A percentile compares a stretch with the other conserved stretches of the same genome.
Conservation (phyloP, 139 green algal species). For the Zygnema cylindricum region DNA sequence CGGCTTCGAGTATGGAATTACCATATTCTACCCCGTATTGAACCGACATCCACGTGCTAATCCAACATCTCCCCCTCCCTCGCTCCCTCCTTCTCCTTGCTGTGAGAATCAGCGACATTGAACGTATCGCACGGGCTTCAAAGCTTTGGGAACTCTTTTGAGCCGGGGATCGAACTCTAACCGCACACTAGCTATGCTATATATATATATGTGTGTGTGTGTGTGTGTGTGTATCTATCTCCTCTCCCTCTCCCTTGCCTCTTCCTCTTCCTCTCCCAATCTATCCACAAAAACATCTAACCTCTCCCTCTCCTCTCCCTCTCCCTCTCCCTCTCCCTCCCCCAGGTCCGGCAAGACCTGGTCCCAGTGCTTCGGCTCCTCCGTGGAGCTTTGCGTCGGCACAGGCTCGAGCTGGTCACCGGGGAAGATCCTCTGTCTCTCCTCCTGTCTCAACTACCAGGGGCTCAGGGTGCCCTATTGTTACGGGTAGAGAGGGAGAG, state of each 20-base stretch:
- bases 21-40: no score
- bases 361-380: background rate
- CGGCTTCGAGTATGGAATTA: no score
- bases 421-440: background rate
- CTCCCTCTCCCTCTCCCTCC: background rate
- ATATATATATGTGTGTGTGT: background rate
- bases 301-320: background rate
- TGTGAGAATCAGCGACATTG: no score
- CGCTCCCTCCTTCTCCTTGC: no score
- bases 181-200: no score
- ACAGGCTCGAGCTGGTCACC: background rate
- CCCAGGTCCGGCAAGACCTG: no score
- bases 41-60: no score
- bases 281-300: background rate
- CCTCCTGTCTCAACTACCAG: background rate
- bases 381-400: background rate
- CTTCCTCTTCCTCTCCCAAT: background rate
- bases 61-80: no score
- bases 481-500: background rate
- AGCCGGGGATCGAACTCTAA: no score
- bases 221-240: background rate
- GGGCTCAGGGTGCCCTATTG: background rate
- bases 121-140: no score
- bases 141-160: no score
- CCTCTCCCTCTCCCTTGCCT: background rate